Base-by-base conservation (phyloP, 208 protist genomes). In the Tritrichomonas musculus region DNA sequence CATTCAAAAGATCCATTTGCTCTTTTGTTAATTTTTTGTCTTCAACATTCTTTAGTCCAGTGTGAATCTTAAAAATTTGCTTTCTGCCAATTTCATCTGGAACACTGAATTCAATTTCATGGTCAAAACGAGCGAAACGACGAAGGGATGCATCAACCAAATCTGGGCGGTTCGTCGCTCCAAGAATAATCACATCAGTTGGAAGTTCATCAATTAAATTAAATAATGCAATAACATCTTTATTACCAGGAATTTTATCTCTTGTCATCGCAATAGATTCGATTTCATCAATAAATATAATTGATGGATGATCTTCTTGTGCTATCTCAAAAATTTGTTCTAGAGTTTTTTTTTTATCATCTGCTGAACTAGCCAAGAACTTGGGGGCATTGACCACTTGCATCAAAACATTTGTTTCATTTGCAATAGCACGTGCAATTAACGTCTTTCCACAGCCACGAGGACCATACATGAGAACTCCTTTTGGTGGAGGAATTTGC, bases 201-300 rank as follows among this genome's bases (percentile, higher is more conserved):
- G 96, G 93, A 99, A 99, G 95, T 99, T 99, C 99, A 99, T 99
- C 11, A 99, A 97, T n/a, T 30, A 99, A 99, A n/a, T 99, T 96
- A 30, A 99, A 96, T 97, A 99, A 98, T 44, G 99, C 99, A 13
- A 99, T 99, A 95, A 99, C 99, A 95, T 99, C 97, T 95, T 98
- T 98, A 96, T 99, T 99, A 93, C 99, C 99, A 95, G 99, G 92
- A 39, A 93, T 97, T 94, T 99, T 99, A 75, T 99, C 99, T 94
- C 99, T 97, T 96, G 99, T 99, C 66, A 99, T 98, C 8, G 99
- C 99, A 94, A 99, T 99, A 27, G 98, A 97, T 96, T 99, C 99
- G 93, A 99, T 99, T 96, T 99, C 99, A 95, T 99, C 99, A 95
- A 99, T 99, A 96, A 99, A 99, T 94, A 99, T 99, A 96, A 99